Evolutionary conservation across 2,329 filamentous ascomycete species (phyloP), one percentile per base, ranked within the genome.

Genomic region (Botryotinia convoluta): DNA sequence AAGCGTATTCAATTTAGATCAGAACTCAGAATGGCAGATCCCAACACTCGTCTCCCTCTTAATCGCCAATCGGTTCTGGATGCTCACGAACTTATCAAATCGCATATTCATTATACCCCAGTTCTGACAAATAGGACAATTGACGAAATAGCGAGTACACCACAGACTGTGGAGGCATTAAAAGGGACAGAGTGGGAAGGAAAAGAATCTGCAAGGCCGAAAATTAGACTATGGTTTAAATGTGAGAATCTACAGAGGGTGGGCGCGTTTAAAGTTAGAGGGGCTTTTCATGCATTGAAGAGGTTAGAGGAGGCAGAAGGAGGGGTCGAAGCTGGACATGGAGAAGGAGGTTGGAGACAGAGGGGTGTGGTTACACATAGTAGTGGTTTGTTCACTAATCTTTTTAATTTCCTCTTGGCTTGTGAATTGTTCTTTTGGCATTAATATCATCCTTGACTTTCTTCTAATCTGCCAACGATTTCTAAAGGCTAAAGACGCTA

Each of bases 201-300:
- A 9, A 83, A 86, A 57, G 79, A 81, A n/a, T 87, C 90, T 0
- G 89, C 92, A 1, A 84, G 81, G 6, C 94, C 94, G 0, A 88
- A 84, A 68, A 84, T 97, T 57, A 86, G 89, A 20, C 86, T 98
- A 70, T 96, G 93, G 85, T 97, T 98, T 88, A 98, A 98, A 85
- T 97, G 94, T 82, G 95, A 98, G 85, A 98, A 98, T 82, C 85
- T 93, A 74, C 96, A 98, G 85, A 90, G 90, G 72, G 90, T 97
- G 72, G 96, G 95, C 69, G 95, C 95, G 1, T 98, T 98, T 86
- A 98, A 98, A 84, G 92, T 90, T 26, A 86, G 95, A 10, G 96
- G 95, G 8, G 95, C 95, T 0, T 98, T 97, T 78, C 93, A 98
- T 82, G 94, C 95, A 0, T 81, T 97, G 54, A 87, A 90, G 79